Evolutionary conservation across 129 eudicot species (phyloP), one percentile per base, ranked within the genome.

Genomic region (Deinandra increscens): DNA sequence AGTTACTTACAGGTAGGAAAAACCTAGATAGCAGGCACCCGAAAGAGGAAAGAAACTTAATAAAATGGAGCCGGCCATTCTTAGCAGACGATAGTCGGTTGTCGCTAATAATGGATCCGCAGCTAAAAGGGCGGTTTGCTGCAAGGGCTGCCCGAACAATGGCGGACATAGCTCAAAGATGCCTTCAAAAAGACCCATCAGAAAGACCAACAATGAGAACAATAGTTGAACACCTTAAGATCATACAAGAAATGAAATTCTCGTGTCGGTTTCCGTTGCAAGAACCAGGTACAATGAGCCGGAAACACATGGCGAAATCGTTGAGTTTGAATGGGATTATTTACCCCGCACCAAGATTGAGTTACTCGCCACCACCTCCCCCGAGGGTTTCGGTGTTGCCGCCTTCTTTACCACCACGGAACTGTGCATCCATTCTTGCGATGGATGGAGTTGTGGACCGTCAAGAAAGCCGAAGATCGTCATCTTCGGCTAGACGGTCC

Each of bases 191-290:
- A 9, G 98, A 93, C 12, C 92, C 98, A 41, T 89, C 95, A 11
- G 95, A 84, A 55, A 81, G 98, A 76, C 98, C 98, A n/a, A 93
- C 96, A 14, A 93, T 93, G 98, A 85, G 98, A 79, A 79, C 85
- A 15, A 60, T 93, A 14, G 84, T 78, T 11, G 92, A 93, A 15
- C 89, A 83, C 70, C 86, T 93, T 11, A 89, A 78, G 69, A 58
- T 83, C 54, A 72, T 89, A 63, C 97, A 86, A 72, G 95, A 89
- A 31, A 82, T 93, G 78, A 93, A 89, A 64, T 81, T 66, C 45
- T 66, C 97, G 5, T 87, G 82, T 62, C 78, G 81, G 37, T 89
- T 89, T 39, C 98, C 97, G 7, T 59, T 93, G 45, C 98, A 89
- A 79, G 92, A 93, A 50, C 98, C 98, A 20, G 83, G 89, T 18